Conservation (phyloP, 179 eudicot species). For the Beta lomatogona region DNA sequence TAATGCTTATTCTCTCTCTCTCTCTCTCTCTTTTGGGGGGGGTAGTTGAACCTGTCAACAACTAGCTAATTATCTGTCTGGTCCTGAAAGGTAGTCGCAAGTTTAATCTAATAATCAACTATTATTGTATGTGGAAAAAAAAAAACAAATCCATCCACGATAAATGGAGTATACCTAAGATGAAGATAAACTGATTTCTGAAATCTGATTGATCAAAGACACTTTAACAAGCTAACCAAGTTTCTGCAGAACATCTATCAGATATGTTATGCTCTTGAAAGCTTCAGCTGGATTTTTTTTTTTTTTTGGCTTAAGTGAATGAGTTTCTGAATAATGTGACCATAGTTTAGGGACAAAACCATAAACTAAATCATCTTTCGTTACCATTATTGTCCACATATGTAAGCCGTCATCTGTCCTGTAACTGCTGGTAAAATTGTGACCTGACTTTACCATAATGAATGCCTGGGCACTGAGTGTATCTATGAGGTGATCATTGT, state of each 20-base stretch:
- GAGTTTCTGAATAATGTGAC: neutral
- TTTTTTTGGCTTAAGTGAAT: neutral
- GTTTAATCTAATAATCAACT: neutral
- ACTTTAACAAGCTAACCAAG: neutral
- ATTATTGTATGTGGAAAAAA: neutral
- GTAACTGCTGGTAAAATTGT: neutral
- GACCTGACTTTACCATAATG: neutral
- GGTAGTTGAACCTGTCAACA: neutral
- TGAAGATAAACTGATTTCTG: neutral
- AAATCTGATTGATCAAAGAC: neutral
- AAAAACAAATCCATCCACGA: neutral
- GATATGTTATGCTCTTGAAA: neutral
- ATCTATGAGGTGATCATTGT: neutral
- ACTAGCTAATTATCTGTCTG: neutral
- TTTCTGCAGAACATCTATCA: neutral
- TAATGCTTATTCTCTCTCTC: neutral
- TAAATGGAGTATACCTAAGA: neutral
- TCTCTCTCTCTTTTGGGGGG: neutral
- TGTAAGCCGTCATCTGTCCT: neutral
- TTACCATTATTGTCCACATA: neutral
- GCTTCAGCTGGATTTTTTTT: neutral
- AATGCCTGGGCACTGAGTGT: neutral
- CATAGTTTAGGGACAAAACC: neutral
- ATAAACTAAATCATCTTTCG: neutral
- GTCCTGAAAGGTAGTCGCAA: neutral